Base-by-base conservation (phyloP, 306 rosid species). In the Sindora glabra region DNA sequence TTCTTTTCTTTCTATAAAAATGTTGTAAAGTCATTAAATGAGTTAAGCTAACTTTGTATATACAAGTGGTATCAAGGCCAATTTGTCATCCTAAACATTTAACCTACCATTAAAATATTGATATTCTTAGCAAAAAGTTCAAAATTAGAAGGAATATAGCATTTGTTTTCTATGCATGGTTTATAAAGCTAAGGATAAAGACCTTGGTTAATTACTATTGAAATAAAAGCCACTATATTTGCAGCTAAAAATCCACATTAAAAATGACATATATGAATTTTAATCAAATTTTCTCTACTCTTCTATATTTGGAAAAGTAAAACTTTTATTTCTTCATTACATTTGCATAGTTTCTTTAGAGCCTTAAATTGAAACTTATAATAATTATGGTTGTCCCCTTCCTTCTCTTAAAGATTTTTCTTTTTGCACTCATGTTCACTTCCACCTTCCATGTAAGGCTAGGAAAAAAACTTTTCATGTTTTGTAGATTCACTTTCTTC, bases 381-480 rank as follows among this genome's bases (percentile, higher is more conserved):
- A n/a, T 46, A 53, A 29, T 53, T 57, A 83, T 90, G 97, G 70
- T 58, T 11, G n/a, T 57, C 48, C 64, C 58, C 59, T 73, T 70
- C 57, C 51, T 55, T 49, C 49, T 70, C 13, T 45, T n/a, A n/a
- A 33, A 15, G 4, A 15, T 59, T 30, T 47, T 73, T 48, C 47
- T 47, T 62, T 48, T 79, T 57, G 73, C 74, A 47, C 48, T 75
- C 15, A 14, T 76, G 53, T 50, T 78, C 39, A 71, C 62, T 68
- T 53, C 62, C 71, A 39, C 74, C 41, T 16, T 55, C 39, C 60
- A 4, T n/a, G 12, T 73, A 48, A 44, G 86, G 67, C 67, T 82
- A 37, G 73, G 63, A n/a, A 56, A 49, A 86, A 56, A 52, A 65
- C 68, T 84, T 80, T 40, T 44, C 87, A 33, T 90, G 97, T 74